Evolutionary conservation across 306 rosid genomes (phyloP), one percentile per base, ranked within the genome.

Genomic region (Ziziphus jujuba): DNA sequence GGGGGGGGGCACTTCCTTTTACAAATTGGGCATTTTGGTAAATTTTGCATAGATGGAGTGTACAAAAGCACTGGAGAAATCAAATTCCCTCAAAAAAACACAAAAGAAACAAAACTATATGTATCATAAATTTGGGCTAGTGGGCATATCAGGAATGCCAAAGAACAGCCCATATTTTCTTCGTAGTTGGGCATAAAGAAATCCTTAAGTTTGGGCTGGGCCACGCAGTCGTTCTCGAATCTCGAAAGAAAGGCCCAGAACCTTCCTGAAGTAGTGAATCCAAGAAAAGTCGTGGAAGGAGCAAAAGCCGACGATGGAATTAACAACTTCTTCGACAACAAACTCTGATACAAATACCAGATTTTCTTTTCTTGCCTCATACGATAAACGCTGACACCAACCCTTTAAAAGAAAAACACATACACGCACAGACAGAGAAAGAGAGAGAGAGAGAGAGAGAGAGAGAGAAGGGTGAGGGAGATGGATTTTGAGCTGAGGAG

Each of bases 401-500:
- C 9, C 20, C 20, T 20, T 14, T 19, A 17, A 16, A 17, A 50
- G 5, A n/a, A 1, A 50, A 49, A 49, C 4, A 28, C 2, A 28
- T 4, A 28, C 3, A 28, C 33, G 33, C 33, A 4, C 33, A 28
- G 33, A 28, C 3, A n/a, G 5, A 49, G 43, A 49, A 17, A 33
- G 43, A 28, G 13, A 16, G 5, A 24, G n/a, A 65, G 49, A 59
- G 57, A 63, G 31, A 71, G 55, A 43, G 38, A 63, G 43, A 62
- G 67, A 61, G n/a, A 20, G 22, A 5, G 47, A 17, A 49, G 54
- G 17, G 54, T 7, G 65, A 44, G 69, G 60, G 75, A 15, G 19
- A 92, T 93, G 99, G 97, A 90, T 86, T 93, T 86, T 56, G 99
- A 93, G 78, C 83, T 93, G 54, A 67, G 96, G 62, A 81, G 90